Evolutionary conservation across 2,329 filamentous ascomycete genomes (phyloP).

Genomic region (Biscogniauxia marginata): DNA sequence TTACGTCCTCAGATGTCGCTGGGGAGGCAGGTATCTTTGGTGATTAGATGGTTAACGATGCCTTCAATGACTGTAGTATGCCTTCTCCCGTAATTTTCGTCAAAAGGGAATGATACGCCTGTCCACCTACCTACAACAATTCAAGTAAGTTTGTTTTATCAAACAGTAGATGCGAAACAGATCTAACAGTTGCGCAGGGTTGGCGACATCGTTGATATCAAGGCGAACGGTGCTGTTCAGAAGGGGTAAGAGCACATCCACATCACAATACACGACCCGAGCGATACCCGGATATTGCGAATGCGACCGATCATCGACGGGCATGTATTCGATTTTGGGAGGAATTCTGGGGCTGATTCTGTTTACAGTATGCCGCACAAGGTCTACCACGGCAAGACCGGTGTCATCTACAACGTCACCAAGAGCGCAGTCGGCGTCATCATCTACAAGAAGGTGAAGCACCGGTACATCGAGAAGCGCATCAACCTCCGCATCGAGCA

Average conservation of each 20-base stretch:
- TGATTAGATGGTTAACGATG: slow-evolving; percentile 21
- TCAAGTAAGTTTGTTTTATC: slow-evolving; percentile 67
- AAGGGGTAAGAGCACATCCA: slow-evolving; percentile 72
- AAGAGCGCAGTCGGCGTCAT: slow-evolving; percentile 97
- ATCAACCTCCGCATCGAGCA: slow-evolving; percentile 99
- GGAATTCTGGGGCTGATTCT: slow-evolving; percentile 33
- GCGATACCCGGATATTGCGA: slow-evolving; percentile 3
- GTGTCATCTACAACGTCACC: slow-evolving; percentile 98
- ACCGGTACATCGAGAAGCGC: slow-evolving; percentile 99
- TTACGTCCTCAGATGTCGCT: neutral
- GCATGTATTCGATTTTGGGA: neutral
- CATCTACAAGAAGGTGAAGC: slow-evolving; percentile 99
- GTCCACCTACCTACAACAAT: slow-evolving; percentile 91
- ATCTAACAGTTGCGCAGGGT: slow-evolving; percentile 63
- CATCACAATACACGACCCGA: slow-evolving; percentile 15
- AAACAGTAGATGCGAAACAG: neutral
- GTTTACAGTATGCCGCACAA: slow-evolving; percentile 88
- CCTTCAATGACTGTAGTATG: slow-evolving; percentile 56
- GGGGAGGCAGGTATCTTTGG: no score
- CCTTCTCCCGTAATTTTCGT: slow-evolving; percentile 93
- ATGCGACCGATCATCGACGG: slow-evolving; percentile 2
- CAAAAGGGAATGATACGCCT: slow-evolving; percentile 92
- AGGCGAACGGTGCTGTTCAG: slow-evolving; percentile 97
- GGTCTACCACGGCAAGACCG: slow-evolving; percentile 99
- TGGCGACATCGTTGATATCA: slow-evolving; percentile 98